Percentiles rank a stretch among this genome's conserved stretches.
Conservation (phyloP, 1,139 yeast species). For the Arxiozyma bovina region DNA sequence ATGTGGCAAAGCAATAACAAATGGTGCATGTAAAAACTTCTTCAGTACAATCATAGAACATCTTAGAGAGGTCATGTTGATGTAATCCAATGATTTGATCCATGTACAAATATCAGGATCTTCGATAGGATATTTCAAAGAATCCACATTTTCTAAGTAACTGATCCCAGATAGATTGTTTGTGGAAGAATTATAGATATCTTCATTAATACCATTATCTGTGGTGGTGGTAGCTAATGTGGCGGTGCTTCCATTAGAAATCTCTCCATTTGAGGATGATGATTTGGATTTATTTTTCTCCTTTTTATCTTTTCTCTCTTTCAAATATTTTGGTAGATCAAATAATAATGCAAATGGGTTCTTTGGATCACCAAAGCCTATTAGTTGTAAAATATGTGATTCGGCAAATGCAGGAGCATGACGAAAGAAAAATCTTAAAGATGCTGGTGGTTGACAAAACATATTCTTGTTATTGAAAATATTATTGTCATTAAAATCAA, state of each 20-base stretch:
- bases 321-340: slow-evolving; percentile 59
- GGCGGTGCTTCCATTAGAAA: slow-evolving; percentile 1
- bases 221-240: slow-evolving; percentile 7
- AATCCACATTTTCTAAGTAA: slow-evolving; percentile 26
- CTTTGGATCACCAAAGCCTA: slow-evolving; percentile 67
- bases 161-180: slow-evolving; percentile 34
- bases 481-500: slow-evolving; percentile 57
- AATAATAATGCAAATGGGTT: slow-evolving; percentile 70
- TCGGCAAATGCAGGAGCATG: slow-evolving; percentile 68
- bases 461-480: slow-evolving; percentile 43
- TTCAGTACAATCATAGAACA: slow-evolving; percentile 55
- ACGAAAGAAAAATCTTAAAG: slow-evolving; percentile 64
- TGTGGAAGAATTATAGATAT: not conserved
- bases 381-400: slow-evolving; percentile 61
- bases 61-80: slow-evolving; percentile 58
- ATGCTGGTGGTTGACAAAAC: slow-evolving; percentile 42
- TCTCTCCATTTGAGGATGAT: not conserved
- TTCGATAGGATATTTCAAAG: slow-evolving; percentile 18
- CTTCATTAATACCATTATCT: not conserved
- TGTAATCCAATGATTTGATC: slow-evolving; percentile 46
- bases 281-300: slow-evolving; percentile 47
- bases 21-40: slow-evolving; percentile 61
- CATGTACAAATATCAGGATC: slow-evolving; percentile 40
- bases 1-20: slow-evolving; percentile 62
- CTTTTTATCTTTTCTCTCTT: slow-evolving; percentile 62